Base-by-base conservation (phyloP, 306 rosid species). In the Inga oerstediana region DNA sequence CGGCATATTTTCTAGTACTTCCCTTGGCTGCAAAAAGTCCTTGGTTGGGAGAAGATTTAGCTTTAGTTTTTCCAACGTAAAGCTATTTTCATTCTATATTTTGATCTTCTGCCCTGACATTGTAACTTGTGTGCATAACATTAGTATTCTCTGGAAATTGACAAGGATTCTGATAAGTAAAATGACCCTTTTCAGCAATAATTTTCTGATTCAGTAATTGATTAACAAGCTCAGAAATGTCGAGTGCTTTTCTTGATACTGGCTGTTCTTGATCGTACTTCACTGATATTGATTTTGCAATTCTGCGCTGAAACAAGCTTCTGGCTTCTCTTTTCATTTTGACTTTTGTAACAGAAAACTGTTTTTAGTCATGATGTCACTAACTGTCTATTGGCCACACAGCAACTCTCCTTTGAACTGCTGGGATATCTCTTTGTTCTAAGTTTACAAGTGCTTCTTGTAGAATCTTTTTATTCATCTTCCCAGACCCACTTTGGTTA, bases 261-360 rank as follows among this genome's bases (percentile, higher is more conserved):
- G 76, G 71, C 58, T 76, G 27, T 68, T 75, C 71, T 67, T 64
- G 10, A 39, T 39, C 62, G 22, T 58, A 70, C 79, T 72, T 71
- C 30, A 27, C 22, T 41, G 62, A 82, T 75, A 39, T 52, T 17
- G 44, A 54, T 76, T 41, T 58, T 82, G 48, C 43, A 34, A 41
- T 27, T 78, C 15, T 51, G 39, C 52, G 43, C 24, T 41, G 13
- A 49, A 24, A 39, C 72, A 41, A 64, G n/a, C 44, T 54, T 67
- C 75, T 79, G 19, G 58, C 62, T 45, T 80, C 43, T 69, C 30
- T 51, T 30, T 34, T 54, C 67, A 34, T 4, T 24, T 1, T 11
- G 78, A 70, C 24, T 46, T 66, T 68, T 52, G 8, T 3, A 76
- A 14, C 12, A 58, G 39, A 69, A 13, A 43, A 74, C 20, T 76